Evolutionary conservation across 1,139 yeast genomes (phyloP).

Genomic region (Protomyces pachydermus): DNA sequence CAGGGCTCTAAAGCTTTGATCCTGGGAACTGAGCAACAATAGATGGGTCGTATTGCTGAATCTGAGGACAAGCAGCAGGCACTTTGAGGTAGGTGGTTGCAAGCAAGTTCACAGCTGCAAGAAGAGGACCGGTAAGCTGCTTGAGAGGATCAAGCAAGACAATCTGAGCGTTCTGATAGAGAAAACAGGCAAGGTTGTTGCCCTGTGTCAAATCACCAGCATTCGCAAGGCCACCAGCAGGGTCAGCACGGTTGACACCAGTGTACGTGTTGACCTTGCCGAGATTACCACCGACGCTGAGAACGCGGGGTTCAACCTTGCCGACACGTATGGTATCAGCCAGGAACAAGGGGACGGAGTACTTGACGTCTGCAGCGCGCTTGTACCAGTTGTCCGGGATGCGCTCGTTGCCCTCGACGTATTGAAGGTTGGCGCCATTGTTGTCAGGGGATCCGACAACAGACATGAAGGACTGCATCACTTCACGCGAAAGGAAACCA

Average conservation of each 20-base stretch:
- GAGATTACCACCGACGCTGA: conserved; percentile 18
- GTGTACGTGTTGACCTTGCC: conserved; percentile 10
- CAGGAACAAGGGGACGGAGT: conserved; percentile 2
- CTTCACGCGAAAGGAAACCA: conserved; percentile 16
- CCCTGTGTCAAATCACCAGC: neutral
- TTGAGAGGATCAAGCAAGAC: neutral
- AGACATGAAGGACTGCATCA: conserved; percentile 19
- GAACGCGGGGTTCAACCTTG: conserved; percentile 1
- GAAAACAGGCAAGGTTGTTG: conserved; percentile 13
- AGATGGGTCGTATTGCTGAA: neutral
- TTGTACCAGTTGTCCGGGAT: conserved; percentile 24
- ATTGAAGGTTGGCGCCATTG: conserved; percentile 3
- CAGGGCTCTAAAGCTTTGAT: neutral
- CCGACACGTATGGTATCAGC: conserved; percentile 3
- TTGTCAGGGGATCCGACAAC: neutral
- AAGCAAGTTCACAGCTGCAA: conserved; percentile 6
- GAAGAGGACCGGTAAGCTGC: neutral
- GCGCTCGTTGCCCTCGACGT: conserved; percentile 17
- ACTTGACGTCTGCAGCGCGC: conserved; percentile 3
- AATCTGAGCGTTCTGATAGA: conserved; percentile 1
- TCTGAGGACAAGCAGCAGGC: neutral
- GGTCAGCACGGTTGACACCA: conserved; percentile 2
- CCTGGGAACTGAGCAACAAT: neutral
- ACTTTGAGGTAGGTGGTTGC: conserved; percentile 2
- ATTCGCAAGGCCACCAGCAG: conserved; percentile 4